Base-by-base conservation (phyloP, 2,329 filamentous ascomycete species). In the Alternaria angustiovoidea region DNA sequence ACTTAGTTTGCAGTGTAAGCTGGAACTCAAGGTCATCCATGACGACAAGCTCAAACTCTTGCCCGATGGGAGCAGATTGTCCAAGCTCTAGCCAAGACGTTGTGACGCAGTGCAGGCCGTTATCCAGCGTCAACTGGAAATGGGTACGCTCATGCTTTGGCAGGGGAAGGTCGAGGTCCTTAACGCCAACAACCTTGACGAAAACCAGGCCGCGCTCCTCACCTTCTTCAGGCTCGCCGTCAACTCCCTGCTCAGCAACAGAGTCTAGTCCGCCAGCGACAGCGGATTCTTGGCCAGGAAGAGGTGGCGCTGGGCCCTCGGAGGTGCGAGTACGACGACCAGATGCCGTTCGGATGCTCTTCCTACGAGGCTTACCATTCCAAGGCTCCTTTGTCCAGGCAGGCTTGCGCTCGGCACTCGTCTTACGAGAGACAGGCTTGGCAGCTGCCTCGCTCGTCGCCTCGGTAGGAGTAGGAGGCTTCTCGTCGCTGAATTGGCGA, bases 21-120 rank as follows among this genome's bases (percentile, higher is more conserved):
- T 99, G 95, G 81, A 99, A 99, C 78, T 99, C 95, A n/a, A 99
- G 88, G 70, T 99, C 95, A 69, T 97, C 95, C 51, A 96, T 90
- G 26, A 99, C 95, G 32, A 98, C 94, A 44, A 99, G 88, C 81
- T 99, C 95, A 71, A 99, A 99, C 77, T 99, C 95, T 75, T 99
- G 95, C 7, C 94, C 95, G 69, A 99, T 98, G 0, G 95, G 93
- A 2, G 95, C 94, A 61, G 91, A 94, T 69, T 91, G 91, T 20
- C 93, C 93, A 61, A 99, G 84, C 78, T 99, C 95, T 8, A 98
- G 85, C 92, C 93, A 97, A 0, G 93, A 90, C 4, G 95, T 99
- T 0, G 95, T 99, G 16, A 99, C 95, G 73, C 95, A 99, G 78
- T 99, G 95, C 1, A 99, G 88, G 26, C 95, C 95, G 66, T 99